Evolutionary conservation across 1,284 basidiomycete genomes (phyloP), one percentile per base, ranked within the genome.

Genomic region (Cryptococcus wingfieldii): DNA sequence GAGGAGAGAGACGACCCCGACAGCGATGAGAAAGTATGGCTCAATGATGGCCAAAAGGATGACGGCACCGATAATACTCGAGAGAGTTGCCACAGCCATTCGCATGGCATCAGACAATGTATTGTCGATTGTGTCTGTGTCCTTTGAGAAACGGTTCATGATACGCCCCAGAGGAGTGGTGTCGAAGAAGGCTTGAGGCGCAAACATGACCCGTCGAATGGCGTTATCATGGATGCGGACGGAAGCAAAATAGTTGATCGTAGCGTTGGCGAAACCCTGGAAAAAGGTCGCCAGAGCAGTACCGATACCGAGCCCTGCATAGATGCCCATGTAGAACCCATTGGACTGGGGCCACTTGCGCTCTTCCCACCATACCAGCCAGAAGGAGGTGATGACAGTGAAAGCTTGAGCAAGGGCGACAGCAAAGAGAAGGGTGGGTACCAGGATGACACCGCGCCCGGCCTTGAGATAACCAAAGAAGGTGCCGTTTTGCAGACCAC

Each of bases 81-180:
- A 62, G 7, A 72, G 49, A 6, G 70, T 73, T 37, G 60, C n/a
- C 70, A 78, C 55, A 50, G 90, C 80, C 84, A 89, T 88, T 48
- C 90, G 84, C 67, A 91, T 76, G 3, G 89, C 82, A 70, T 93
- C 89, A 19, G 71, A 72, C 34, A 82, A 75, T 45, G 78, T 79
- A 64, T 79, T 93, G 75, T 95, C 92, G 55, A 93, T 82, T 0
- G 89, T 91, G 70, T 95, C 90, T 49, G 92, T 84, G 74, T 94
- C 83, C 74, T 79, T 74, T 14, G 64, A 59, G 57, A 74, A 70
- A 31, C 72, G 62, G 54, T 72, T 70, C 65, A 72, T 69, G 63
- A 95, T 90, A 19, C 92, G 86, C 13, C 93, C 92, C 13, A 93
- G 80, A 7, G 92, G 92, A 0, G 89, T 92, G 0, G 89, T 91